Evolutionary conservation across 1,284 basidiomycete genomes (phyloP).

Genomic region (Heterobasidion occidentale): DNA sequence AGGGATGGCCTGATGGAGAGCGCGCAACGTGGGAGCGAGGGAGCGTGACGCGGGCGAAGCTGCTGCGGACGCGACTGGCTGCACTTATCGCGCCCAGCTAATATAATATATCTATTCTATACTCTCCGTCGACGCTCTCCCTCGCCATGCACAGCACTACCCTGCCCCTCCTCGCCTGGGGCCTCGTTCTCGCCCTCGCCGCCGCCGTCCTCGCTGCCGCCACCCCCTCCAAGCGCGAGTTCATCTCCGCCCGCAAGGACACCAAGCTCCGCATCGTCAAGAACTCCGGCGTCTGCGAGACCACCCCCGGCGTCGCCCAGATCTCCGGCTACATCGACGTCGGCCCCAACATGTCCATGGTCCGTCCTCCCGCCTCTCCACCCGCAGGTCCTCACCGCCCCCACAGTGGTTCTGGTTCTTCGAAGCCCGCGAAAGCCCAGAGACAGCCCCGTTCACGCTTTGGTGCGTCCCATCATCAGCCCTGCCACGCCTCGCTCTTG

Average conservation of each 20-base stretch:
- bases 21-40: no score
- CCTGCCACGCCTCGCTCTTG: no score
- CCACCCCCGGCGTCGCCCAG: slow-evolving; percentile 57
- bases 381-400: no score
- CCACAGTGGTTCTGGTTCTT: slow-evolving; percentile 69
- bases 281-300: slow-evolving; percentile 69
- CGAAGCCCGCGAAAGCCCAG: slow-evolving; percentile 47
- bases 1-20: no score
- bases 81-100: no score
- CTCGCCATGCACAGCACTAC: no score
- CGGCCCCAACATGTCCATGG: slow-evolving; percentile 39
- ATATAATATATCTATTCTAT: no score
- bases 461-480: slow-evolving; percentile 21
- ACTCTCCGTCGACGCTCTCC: no score
- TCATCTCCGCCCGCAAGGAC: slow-evolving; percentile 4
- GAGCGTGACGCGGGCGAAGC: no score
- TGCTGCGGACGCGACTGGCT: no score
- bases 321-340: slow-evolving; percentile 63
- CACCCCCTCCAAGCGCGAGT: slow-evolving; percentile 5
- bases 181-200: not conserved
- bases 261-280: slow-evolving; percentile 41
- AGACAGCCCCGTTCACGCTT: slow-evolving; percentile 57
- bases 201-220: slow-evolving; percentile 21
- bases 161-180: no score
- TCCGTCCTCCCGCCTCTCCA: slow-evolving; percentile 37